phyloP scores from a whole-genome alignment of 257 asterid species.

The Lycium ferocissimum region DNA sequence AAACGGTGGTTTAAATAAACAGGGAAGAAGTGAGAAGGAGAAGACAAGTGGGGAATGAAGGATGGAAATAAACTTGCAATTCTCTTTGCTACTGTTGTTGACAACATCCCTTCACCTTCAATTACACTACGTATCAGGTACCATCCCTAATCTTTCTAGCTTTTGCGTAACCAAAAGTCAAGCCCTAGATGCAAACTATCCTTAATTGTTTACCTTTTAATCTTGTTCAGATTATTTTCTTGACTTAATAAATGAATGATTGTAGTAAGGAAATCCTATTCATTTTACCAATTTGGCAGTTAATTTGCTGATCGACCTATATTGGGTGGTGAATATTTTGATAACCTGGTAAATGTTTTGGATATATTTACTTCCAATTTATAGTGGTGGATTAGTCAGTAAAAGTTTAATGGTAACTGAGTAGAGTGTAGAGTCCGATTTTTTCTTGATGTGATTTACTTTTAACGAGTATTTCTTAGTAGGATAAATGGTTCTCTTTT shows the following conservation, averaged over 20 bases:
- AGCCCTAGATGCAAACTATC: slow-evolving; percentile 14
- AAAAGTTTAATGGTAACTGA: neutral
- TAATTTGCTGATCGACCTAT: neutral
- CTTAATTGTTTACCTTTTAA: neutral
- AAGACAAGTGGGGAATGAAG: neutral
- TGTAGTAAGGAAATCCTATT: no score
- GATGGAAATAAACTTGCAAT: slow-evolving; percentile 22
- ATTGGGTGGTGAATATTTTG: neutral
- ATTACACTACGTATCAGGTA: slow-evolving; percentile 29
- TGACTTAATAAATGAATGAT: no score
- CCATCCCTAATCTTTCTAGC: neutral
- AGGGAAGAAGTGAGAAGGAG: slow-evolving; percentile 26
- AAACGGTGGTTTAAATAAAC: neutral
- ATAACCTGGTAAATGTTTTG: neutral
- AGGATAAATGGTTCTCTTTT: no score
- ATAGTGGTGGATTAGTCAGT: neutral
- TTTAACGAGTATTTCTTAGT: no score
- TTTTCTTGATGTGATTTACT: no score
- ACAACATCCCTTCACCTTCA: slow-evolving; percentile 28
- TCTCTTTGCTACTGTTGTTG: slow-evolving; percentile 26
- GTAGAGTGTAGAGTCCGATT: neutral
- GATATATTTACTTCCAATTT: neutral
- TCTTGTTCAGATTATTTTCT: no score
- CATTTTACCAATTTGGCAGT: slow-evolving; percentile 14
- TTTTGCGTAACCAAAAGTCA: neutral